These are phyloP conservation scores for Chaetomium sp. DNA, from an alignment of 2,329 filamentous ascomycete species.

Conservation along the genomic window DNA sequence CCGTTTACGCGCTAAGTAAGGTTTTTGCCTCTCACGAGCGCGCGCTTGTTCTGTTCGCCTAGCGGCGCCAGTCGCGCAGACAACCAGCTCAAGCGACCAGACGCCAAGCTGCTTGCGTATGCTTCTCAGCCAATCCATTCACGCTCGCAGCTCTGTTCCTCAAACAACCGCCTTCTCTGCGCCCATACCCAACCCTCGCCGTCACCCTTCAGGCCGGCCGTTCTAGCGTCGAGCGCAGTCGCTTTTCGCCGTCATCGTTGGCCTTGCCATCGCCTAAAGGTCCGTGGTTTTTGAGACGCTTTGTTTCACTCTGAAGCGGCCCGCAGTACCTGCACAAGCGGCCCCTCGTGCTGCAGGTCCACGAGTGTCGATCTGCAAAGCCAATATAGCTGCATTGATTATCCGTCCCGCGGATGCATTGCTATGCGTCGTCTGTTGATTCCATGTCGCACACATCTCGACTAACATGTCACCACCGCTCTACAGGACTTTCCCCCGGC, in stretches of 20 bases:
- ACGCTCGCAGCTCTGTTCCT: constrained; percentile 17
- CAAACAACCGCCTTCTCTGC: constrained; percentile 20
- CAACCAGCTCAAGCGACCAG: neutral
- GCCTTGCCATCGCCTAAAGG: constrained; percentile 9
- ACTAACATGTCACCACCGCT: constrained; percentile 26
- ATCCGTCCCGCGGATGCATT: constrained; percentile 6
- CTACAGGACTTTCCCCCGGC: constrained; percentile 23
- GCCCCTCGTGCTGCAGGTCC: neutral
- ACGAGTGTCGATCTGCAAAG: constrained; percentile 2
- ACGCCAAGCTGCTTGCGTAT: constrained; percentile 9
- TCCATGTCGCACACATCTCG: neutral
- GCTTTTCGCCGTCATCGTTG: constrained; percentile 1
- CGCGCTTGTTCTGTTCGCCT: neutral
- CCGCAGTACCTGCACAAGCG: neutral
- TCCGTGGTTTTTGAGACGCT: constrained; percentile 12
- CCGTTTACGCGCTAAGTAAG: too few relatives aligned
- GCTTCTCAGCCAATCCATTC: constrained; percentile 21
- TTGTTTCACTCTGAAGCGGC: constrained; percentile 15
- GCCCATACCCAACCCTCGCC: constrained; percentile 9
- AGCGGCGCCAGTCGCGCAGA: neutral
- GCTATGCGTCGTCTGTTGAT: constrained; percentile 12
- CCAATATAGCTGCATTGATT: neutral
- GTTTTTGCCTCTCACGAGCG: neutral
- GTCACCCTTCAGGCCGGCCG: constrained; percentile 6
- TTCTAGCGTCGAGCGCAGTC: neutral